A percentile compares a stretch with the other conserved stretches of the same genome.
These are phyloP conservation scores for Myochromella boudieri DNA, from an alignment of 768 basidiomycete species.

Conservation along the genomic window DNA sequence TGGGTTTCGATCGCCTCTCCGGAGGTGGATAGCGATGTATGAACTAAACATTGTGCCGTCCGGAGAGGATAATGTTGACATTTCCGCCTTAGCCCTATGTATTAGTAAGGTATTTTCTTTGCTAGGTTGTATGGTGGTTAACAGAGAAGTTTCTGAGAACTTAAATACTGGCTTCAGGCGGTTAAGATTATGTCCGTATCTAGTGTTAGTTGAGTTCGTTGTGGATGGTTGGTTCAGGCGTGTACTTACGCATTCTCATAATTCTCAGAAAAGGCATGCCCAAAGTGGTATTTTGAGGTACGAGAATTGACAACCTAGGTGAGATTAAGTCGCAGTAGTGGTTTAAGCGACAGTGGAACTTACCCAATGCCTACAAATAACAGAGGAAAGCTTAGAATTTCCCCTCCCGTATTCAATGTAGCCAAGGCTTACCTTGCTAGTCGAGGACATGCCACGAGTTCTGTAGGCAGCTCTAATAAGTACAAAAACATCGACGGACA, in stretches of 20 bases:
- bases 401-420: background rate
- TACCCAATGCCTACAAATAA: slow-evolving; percentile 61
- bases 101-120: slow-evolving; percentile 46
- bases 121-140: slow-evolving; percentile 54
- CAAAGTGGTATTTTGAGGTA: slow-evolving; percentile 66
- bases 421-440: slow-evolving; percentile 52
- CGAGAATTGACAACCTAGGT: slow-evolving; percentile 60
- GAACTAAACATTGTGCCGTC: slow-evolving; percentile 11
- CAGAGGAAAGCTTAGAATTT: background rate
- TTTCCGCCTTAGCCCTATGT: slow-evolving; percentile 44
- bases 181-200: slow-evolving; percentile 54
- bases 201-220: slow-evolving; percentile 21
- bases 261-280: slow-evolving; percentile 50
- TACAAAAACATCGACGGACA: background rate
- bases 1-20: slow-evolving; percentile 58
- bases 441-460: slow-evolving; percentile 73
- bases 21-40: slow-evolving; percentile 63
- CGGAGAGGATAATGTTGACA: slow-evolving; percentile 27
- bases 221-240: too few relatives aligned
- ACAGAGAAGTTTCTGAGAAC: slow-evolving; percentile 45
- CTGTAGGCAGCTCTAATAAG: slow-evolving; percentile 29
- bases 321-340: too few relatives aligned
- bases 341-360: too few relatives aligned
- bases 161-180: slow-evolving; percentile 57
- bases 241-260: slow-evolving; percentile 63